Evolutionary conservation across 2,329 filamentous ascomycete genomes (phyloP), one percentile per base, ranked within the genome.

Genomic region (Apiospora arundinis): DNA sequence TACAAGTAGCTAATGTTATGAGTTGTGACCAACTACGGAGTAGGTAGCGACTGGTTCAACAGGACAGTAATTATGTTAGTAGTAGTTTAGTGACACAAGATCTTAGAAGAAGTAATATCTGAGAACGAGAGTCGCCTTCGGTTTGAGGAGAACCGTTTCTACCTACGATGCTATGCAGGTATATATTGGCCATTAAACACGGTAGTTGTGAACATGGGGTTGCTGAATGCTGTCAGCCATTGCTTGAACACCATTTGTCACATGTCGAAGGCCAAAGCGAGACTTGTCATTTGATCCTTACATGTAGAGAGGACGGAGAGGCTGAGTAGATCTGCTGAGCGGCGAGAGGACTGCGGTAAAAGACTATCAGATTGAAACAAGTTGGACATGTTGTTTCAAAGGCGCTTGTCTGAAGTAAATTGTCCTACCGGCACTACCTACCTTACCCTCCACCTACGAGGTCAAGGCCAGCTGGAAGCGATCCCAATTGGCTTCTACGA

Each of bases 341-440:
- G n/a, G 48, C n/a, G n/a, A 49, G 48, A 49, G 48, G n/a, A 18
- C n/a, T 52, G 21, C 23, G 48, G 48, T 56, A 32, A 7, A 37
- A 37, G 14, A n/a, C 18, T n/a, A 37, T 56, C 49, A 21, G 25
- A 56, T 56, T 37, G 52, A 60, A 37, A 37, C 52, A 21, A 21
- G 49, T 32, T 60, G 16, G 18, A 60, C 28, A 37, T 37, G 11
- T 37, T 37, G 52, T 60, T 60, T 60, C 52, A 60, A 37, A 9
- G 28, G 52, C 28, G 52, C 52, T 60, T 60, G 52, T 60, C 52
- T 60, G 25, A 60, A 60, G 28, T n/a, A 37, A 37, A 60, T 9
- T 28, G 28, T n/a, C 52, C 52, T 60, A 11, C 18, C 14, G 28
- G 52, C 52, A 28, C 52, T 60, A 37, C 52, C 4, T 45, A 42